phyloP scores from a whole-genome alignment of 352 stramenopile genomes.

The Phytophthora uliginosa region DNA sequence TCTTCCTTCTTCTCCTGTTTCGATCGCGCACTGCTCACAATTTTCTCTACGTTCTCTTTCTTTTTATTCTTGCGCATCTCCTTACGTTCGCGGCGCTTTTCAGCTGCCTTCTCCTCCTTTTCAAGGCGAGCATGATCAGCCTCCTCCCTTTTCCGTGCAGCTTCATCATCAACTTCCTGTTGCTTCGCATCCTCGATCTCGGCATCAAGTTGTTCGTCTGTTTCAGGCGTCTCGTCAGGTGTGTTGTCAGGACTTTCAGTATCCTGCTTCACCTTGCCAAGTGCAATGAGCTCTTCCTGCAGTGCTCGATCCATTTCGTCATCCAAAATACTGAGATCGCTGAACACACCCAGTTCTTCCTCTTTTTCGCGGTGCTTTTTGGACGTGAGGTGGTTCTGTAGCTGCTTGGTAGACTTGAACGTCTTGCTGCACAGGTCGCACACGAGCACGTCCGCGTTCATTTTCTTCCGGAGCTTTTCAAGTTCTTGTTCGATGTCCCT shows the following conservation, averaged over 20 bases:
- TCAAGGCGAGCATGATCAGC: constrained; percentile 66
- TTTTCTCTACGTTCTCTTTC: constrained; percentile 83
- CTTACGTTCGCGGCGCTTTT: constrained; percentile 86
- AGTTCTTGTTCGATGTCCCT: constrained; percentile 74
- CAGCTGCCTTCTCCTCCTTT: constrained; percentile 82
- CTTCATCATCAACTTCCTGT: constrained; percentile 47
- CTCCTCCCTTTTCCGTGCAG: constrained; percentile 38
- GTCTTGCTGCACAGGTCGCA: constrained; percentile 88
- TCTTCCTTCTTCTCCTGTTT: constrained; percentile 53
- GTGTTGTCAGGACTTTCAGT: background rate
- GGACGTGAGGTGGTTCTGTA: constrained; percentile 81
- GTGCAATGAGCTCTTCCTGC: constrained; percentile 62
- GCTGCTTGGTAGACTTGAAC: constrained; percentile 88
- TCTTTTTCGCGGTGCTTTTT: constrained; percentile 89
- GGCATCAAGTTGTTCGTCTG: constrained; percentile 20
- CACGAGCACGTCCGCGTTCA: constrained; percentile 73
- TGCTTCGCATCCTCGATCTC: constrained; percentile 30
- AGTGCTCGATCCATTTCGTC: constrained; percentile 71
- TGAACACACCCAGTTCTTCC: constrained; percentile 69
- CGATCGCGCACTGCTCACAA: constrained; percentile 51
- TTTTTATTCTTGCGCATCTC: constrained; percentile 86
- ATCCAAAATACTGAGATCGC: constrained; percentile 65
- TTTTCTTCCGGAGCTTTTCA: constrained; percentile 69
- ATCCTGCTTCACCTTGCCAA: constrained; percentile 42
- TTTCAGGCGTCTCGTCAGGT: constrained; percentile 1